phyloP scores from a whole-genome alignment of 2,329 filamentous ascomycete genomes.

The Botrytis fabae region DNA sequence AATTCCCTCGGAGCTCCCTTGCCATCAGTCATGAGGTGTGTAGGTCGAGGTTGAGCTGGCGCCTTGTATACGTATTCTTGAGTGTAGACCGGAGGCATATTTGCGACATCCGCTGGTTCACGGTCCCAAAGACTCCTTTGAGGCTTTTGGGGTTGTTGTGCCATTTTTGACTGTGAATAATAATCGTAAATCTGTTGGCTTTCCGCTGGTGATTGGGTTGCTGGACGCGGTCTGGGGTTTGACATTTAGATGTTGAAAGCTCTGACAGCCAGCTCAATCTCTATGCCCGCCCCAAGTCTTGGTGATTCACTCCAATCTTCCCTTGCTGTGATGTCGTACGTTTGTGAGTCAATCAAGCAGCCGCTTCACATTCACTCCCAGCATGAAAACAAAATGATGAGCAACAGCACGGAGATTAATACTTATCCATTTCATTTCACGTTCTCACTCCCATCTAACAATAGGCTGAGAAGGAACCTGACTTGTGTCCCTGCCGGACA shows the following conservation, averaged over 20 bases:
- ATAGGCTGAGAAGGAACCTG: constrained; percentile 4
- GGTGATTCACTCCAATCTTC: background rate
- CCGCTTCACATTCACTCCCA: background rate
- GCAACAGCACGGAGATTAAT: constrained; percentile 7
- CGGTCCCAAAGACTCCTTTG: constrained; percentile 16
- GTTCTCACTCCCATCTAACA: background rate
- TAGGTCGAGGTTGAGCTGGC: background rate
- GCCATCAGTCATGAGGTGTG: background rate
- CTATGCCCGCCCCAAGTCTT: background rate
- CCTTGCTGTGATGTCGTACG: background rate
- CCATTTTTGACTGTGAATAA: constrained; percentile 8
- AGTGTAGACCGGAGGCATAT: constrained; percentile 13
- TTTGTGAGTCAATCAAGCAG: background rate
- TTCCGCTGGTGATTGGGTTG: background rate
- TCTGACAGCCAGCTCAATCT: background rate
- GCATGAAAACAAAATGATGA: background rate
- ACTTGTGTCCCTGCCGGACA: background rate
- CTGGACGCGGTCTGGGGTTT: background rate
- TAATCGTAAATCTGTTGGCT: background rate
- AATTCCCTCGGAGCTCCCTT: background rate
- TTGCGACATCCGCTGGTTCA: constrained; percentile 16
- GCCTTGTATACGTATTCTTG: constrained; percentile 9
- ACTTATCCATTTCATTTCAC: constrained; percentile 9
- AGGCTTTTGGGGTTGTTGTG: constrained; percentile 6
- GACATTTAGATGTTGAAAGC: background rate